A percentile compares a stretch with the other conserved stretches of the same genome.
phyloP scores from a whole-genome alignment of 805 yeast genomes.

The Ascoidea tarda region DNA sequence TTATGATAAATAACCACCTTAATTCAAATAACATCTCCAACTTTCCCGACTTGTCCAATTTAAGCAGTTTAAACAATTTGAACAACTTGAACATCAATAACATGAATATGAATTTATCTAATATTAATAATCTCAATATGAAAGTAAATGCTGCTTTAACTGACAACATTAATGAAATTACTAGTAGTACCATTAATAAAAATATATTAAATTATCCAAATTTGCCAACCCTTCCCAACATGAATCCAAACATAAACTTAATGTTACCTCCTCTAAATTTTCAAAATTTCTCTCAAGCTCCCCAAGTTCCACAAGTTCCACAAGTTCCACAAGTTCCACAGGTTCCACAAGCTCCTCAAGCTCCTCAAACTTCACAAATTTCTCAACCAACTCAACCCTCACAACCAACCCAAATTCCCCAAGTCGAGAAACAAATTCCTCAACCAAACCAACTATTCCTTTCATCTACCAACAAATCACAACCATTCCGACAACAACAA shows the following conservation, averaged over 20 bases:
- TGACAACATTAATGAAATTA: too few relatives aligned
- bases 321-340: background rate
- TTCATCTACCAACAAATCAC: slow-evolving; percentile 17
- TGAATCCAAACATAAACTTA: slow-evolving; percentile 5
- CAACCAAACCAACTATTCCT: slow-evolving; percentile 14
- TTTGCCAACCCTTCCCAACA: too few relatives aligned
- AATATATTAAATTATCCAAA: too few relatives aligned
- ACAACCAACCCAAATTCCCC: slow-evolving; percentile 4
- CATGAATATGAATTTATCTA: background rate
- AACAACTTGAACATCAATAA: too few relatives aligned
- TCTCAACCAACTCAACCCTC: slow-evolving; percentile 9
- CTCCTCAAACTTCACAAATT: background rate
- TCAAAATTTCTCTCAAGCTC: background rate
- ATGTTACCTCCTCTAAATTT: background rate
- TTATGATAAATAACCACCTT: background rate
- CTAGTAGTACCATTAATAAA: too few relatives aligned
- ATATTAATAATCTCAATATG: background rate
- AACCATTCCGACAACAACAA: slow-evolving; percentile 14
- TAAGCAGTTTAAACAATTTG: slow-evolving; percentile 6
- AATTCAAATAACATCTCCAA: slow-evolving; percentile 1
- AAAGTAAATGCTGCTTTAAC: too few relatives aligned
- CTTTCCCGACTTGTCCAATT: background rate
- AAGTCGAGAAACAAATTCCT: slow-evolving; percentile 6
- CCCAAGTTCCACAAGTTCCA: background rate
- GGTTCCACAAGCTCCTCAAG: background rate